Conservation (phyloP, 768 basidiomycete genomes). For the Pilatotrama ljubarskyi region DNA sequence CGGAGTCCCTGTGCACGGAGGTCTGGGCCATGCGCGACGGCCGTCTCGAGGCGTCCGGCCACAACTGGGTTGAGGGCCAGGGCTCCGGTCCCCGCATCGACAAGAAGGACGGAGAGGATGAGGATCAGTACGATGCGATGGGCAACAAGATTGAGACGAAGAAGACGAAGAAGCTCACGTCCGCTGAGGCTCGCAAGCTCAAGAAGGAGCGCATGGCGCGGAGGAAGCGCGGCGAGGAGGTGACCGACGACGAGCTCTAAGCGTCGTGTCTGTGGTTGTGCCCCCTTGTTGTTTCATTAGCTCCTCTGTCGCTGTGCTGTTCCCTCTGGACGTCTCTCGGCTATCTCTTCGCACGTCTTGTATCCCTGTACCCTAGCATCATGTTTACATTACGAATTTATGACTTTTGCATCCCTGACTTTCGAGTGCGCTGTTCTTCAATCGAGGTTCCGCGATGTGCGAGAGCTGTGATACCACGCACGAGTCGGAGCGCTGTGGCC, state of each 20-base stretch:
- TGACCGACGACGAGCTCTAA: slow-evolving; percentile 59
- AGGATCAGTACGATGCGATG: slow-evolving; percentile 93
- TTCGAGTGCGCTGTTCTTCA: not conserved
- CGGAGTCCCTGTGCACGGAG: slow-evolving; percentile 95
- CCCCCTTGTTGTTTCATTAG: slow-evolving; percentile 20
- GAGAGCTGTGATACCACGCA: too few relatives aligned
- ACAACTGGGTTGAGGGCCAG: slow-evolving; percentile 99
- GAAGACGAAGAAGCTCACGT: slow-evolving; percentile 85
- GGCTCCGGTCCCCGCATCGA: slow-evolving; percentile 94
- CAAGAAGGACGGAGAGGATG: slow-evolving; percentile 89
- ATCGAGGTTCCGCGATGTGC: not conserved
- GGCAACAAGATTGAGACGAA: slow-evolving; percentile 91
- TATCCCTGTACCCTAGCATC: slow-evolving; percentile 28
- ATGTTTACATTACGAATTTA: slow-evolving; percentile 22
- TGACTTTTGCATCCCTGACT: slow-evolving; percentile 10
- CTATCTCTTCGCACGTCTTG: slow-evolving; percentile 23
- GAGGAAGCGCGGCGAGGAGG: slow-evolving; percentile 84
- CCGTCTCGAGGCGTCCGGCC: slow-evolving; percentile 92
- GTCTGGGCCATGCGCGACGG: slow-evolving; percentile 99
- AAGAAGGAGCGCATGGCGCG: slow-evolving; percentile 97
- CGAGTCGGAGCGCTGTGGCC: not conserved
- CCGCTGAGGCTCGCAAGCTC: slow-evolving; percentile 80
- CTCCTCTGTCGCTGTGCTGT: slow-evolving; percentile 28
- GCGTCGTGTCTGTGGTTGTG: slow-evolving; percentile 15
- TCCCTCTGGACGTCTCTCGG: slow-evolving; percentile 23